A percentile compares a stretch with the other conserved stretches of the same genome.
These are phyloP conservation scores for Solanum arcanum DNA, from an alignment of 257 asterid species.

Conservation along the genomic window DNA sequence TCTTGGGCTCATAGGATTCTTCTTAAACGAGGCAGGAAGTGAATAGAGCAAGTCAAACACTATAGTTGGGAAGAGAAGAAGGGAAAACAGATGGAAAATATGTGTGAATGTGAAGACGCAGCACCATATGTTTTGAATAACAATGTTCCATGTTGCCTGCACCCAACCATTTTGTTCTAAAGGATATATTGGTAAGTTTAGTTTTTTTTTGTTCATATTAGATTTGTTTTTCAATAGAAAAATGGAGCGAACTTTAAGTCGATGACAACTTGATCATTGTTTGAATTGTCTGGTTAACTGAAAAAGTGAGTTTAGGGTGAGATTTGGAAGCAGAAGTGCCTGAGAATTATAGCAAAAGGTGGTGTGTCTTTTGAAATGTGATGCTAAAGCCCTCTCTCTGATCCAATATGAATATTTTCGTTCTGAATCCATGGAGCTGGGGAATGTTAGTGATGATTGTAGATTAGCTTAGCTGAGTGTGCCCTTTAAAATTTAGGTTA, in stretches of 20 bases:
- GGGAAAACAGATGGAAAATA: not conserved
- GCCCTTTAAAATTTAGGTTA: not conserved
- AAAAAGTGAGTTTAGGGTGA: not conserved
- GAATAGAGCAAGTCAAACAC: not conserved
- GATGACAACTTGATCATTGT: not conserved
- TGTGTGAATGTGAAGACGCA: too few species aligned
- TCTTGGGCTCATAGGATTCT: not conserved
- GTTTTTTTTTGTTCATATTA: not conserved
- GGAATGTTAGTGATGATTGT: not conserved
- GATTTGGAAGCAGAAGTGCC: not conserved
- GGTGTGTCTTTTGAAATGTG: not conserved
- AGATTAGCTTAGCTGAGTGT: not conserved
- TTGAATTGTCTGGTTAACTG: not conserved
- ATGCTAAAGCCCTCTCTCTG: not conserved
- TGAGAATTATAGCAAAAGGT: not conserved
- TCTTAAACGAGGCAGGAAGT: not conserved
- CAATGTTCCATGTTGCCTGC: not conserved
- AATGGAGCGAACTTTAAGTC: not conserved
- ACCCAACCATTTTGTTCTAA: not conserved
- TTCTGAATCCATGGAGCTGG: not conserved
- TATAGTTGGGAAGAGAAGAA: not conserved
- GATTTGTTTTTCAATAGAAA: not conserved
- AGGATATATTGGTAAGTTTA: not conserved
- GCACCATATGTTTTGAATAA: not conserved
- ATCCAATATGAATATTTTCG: not conserved